Conservation (phyloP, 2,329 filamentous ascomycete species). For the Pseudogymnoascus sp. region DNA sequence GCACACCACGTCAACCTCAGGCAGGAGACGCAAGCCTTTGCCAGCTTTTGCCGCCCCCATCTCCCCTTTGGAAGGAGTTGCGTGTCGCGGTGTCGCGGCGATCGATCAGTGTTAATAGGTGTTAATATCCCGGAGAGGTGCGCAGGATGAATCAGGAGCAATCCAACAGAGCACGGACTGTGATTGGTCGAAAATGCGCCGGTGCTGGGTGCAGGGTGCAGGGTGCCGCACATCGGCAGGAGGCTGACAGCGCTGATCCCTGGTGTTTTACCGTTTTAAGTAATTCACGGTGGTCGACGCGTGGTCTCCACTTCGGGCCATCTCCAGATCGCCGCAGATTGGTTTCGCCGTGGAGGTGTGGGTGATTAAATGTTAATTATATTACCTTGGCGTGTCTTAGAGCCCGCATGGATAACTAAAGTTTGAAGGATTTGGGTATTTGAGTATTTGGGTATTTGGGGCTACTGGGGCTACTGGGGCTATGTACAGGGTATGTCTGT, state of each 20-base stretch:
- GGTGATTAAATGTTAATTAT: too few species aligned
- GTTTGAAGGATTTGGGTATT: background rate
- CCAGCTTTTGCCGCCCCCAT: constrained; percentile 5
- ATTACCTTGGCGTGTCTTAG: too few species aligned
- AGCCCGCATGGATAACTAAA: background rate
- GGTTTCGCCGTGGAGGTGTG: background rate
- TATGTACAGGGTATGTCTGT: background rate
- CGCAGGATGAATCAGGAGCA: too few species aligned
- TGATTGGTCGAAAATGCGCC: constrained; percentile 11
- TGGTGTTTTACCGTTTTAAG: background rate
- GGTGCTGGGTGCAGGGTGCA: too few species aligned
- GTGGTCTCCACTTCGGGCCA: background rate
- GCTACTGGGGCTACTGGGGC: background rate
- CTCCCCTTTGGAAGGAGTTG: background rate
- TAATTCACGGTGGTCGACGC: background rate
- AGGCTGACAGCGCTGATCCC: background rate
- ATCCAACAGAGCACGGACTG: background rate
- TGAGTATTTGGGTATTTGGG: too few species aligned
- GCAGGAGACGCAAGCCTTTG: background rate
- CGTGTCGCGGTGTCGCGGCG: constrained; percentile 4
- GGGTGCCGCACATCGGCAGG: background rate
- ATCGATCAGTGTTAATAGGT: background rate
- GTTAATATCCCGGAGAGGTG: too few species aligned
- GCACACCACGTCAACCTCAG: background rate
- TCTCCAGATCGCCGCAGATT: background rate